Evolutionary conservation across 139 green algal genomes (phyloP).

Genomic region (Chlamydomonas sp.): DNA sequence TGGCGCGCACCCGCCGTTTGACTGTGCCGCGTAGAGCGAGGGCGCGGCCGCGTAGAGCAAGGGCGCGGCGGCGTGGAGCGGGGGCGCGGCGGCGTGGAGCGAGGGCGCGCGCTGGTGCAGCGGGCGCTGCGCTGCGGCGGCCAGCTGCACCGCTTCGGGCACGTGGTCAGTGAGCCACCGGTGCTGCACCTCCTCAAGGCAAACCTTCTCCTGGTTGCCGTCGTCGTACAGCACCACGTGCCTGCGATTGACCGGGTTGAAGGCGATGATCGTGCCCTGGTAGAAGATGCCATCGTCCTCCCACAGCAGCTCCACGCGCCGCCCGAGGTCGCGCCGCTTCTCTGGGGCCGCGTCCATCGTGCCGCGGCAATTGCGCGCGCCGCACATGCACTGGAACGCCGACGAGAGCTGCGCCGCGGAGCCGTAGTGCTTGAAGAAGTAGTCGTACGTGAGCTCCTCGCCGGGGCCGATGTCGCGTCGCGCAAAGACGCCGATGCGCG

Average conservation of each 20-base stretch:
- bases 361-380: slow-evolving; percentile 51
- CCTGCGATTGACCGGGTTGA: slow-evolving; percentile 37
- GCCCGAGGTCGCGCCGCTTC: slow-evolving; percentile 37
- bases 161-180: slow-evolving; percentile 1
- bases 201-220: slow-evolving; percentile 53
- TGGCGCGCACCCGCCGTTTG: no score
- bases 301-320: slow-evolving; percentile 64
- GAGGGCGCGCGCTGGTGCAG: background rate
- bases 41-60: background rate
- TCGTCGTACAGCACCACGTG: slow-evolving; percentile 73
- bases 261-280: slow-evolving; percentile 56
- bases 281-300: slow-evolving; percentile 64
- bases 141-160: background rate
- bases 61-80: background rate
- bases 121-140: background rate
- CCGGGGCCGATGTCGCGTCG: slow-evolving; percentile 41
- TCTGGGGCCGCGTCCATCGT: slow-evolving; percentile 54
- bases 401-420: slow-evolving; percentile 18
- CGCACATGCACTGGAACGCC: slow-evolving; percentile 55
- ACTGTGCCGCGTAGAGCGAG: background rate
- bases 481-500: slow-evolving; percentile 15
- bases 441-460: slow-evolving; percentile 87
- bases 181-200: slow-evolving; percentile 26
- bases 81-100: background rate
- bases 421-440: slow-evolving; percentile 70